These are phyloP conservation scores for Alternaria postmessia DNA, from an alignment of 2,329 filamentous ascomycete genomes.

Conservation along the genomic window DNA sequence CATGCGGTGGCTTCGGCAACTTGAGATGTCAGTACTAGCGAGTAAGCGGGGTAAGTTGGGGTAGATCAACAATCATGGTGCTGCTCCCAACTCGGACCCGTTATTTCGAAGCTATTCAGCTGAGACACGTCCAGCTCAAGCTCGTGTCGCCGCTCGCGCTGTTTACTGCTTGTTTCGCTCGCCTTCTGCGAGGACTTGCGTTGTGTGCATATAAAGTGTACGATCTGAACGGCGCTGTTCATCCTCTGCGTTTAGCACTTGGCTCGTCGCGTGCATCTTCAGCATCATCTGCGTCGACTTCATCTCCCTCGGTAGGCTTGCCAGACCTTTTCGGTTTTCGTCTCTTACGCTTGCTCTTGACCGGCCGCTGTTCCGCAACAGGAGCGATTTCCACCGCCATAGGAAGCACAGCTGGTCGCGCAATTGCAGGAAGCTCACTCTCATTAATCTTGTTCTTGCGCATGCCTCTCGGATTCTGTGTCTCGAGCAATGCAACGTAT, in stretches of 20 bases:
- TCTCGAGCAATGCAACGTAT: constrained; percentile 37
- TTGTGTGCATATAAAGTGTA: not conserved
- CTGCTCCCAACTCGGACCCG: no score
- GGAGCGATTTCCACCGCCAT: constrained; percentile 9
- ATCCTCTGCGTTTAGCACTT: constrained; percentile 29
- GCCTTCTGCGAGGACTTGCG: not conserved
- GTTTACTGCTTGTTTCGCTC: not conserved
- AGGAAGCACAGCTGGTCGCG: constrained; percentile 28
- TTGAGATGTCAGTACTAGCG: constrained; percentile 24
- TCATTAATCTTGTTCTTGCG: constrained; percentile 13
- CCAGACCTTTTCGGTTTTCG: constrained; percentile 23
- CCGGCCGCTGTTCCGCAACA: constrained; percentile 12
- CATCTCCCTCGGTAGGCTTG: constrained; percentile 4
- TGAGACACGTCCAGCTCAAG: not conserved
- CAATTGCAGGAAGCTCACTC: constrained; percentile 26
- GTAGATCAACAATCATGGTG: constrained; percentile 4
- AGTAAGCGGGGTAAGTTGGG: constrained; percentile 35
- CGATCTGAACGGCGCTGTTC: not conserved
- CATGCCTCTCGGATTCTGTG: constrained; percentile 32
- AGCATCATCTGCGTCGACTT: constrained; percentile 12
- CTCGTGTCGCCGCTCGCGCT: no score
- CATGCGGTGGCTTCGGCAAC: constrained; percentile 24
- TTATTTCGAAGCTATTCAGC: not conserved
- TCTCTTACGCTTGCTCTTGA: constrained; percentile 36
- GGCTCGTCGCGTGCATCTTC: constrained; percentile 18